These are phyloP conservation scores for Boletus rex-veris DNA, from an alignment of 768 basidiomycete species.

Conservation along the genomic window DNA sequence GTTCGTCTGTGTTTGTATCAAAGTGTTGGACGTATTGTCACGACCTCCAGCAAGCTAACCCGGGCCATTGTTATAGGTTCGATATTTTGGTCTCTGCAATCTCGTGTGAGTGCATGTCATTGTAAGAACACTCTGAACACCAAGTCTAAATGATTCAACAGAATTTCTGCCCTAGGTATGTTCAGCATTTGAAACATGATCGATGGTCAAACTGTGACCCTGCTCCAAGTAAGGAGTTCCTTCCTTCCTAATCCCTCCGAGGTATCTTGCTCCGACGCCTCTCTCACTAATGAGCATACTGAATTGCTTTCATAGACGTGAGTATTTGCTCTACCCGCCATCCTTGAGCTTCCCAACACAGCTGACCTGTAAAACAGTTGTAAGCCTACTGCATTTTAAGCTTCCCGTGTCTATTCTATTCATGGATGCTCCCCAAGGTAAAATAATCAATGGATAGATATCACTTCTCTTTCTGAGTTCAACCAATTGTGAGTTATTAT, in stretches of 20 bases:
- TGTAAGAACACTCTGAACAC: neutral
- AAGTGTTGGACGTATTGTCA: neutral
- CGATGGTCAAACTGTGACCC: neutral
- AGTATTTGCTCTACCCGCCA: neutral
- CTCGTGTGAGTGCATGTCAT: neutral
- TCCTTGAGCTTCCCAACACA: no score
- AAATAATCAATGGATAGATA: neutral
- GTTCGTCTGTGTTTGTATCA: constrained; percentile 5
- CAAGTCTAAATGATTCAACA: neutral
- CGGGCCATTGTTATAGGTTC: constrained; percentile 3
- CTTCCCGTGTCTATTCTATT: neutral
- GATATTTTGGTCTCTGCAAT: constrained; percentile 2
- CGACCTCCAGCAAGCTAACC: neutral
- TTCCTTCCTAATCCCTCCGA: neutral
- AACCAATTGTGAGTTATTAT: constrained; percentile 2
- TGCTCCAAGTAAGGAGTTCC: neutral
- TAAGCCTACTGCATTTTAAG: neutral
- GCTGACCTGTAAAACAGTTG: neutral
- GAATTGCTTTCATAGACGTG: neutral
- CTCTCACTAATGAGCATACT: neutral
- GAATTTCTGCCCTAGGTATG: neutral
- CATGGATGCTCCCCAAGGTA: neutral
- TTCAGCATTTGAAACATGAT: neutral
- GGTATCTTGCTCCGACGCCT: neutral
- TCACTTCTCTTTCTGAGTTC: neutral